phyloP scores from a whole-genome alignment of 2,329 filamentous ascomycete species.

The Arthrobotrys sphaeroides region DNA sequence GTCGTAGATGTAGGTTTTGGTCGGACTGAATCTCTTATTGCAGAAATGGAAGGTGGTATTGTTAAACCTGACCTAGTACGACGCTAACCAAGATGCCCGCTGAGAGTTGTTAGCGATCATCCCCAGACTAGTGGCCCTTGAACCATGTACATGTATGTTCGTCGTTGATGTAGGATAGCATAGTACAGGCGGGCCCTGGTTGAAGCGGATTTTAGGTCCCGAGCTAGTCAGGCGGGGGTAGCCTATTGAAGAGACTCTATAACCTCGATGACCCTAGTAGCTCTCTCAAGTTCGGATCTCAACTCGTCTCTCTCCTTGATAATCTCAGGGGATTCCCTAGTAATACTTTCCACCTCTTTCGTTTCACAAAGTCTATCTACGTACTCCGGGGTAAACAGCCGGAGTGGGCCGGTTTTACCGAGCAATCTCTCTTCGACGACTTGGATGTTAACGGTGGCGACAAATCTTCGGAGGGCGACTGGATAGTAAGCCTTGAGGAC shows the following conservation, averaged over 20 bases:
- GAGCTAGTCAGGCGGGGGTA: too few relatives aligned
- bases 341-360: constrained; percentile 67
- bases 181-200: too few relatives aligned
- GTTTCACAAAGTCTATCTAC: constrained; percentile 64
- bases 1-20: constrained; percentile 42
- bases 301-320: constrained; percentile 52
- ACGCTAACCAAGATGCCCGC: too few relatives aligned
- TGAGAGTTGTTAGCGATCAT: too few relatives aligned
- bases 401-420: constrained; percentile 64
- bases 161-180: too few relatives aligned
- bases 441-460: constrained; percentile 71
- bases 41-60: too few relatives aligned
- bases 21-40: too few relatives aligned
- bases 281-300: neutral
- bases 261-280: neutral
- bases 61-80: too few relatives aligned
- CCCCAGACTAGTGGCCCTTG: too few relatives aligned
- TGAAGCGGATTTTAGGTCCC: too few relatives aligned
- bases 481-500: constrained; percentile 71
- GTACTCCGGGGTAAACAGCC: constrained; percentile 66
- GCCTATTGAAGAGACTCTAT: too few relatives aligned
- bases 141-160: too few relatives aligned
- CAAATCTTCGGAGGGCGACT: constrained; percentile 69
- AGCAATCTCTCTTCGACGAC: constrained; percentile 66
- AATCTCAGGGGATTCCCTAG: constrained; percentile 66